Evolutionary conservation across 2,329 filamentous ascomycete species (phyloP), one percentile per base, ranked within the genome.

Genomic region (Clonostachys rosea): DNA sequence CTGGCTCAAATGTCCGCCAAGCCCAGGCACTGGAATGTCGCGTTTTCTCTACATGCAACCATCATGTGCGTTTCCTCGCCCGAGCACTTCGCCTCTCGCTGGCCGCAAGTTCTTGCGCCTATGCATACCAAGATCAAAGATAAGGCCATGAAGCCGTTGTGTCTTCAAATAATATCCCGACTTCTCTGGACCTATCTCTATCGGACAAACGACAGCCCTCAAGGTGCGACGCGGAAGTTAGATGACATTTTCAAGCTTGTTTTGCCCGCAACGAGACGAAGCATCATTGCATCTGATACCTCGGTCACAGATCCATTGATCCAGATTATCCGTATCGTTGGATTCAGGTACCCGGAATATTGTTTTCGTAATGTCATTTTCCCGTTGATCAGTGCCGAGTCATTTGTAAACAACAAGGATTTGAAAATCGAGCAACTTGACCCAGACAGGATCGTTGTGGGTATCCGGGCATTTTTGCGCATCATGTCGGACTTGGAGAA

Each of bases 391-490:
- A 96, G 95, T 61, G 90, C 91, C 2, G 92, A 96, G 45, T 73
- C 91, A n/a, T 94, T 96, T 61, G 76, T 80, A 30, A 81, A 84
- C 16, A 73, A 89, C 53, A 78, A 85, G 57, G 89, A 96, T 41
- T 70, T 94, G 40, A 91, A 83, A 60, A 87, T 96, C 30, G 94
- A 97, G 60, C 89, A 95, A 59, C 78, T 99, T 51, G 94, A 99
- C 52, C 94, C 95, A 1, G 95, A 99, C 61, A 87, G 89, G 57
- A 95, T 96, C 70, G 92, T 97, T n/a, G 88, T 99, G 56, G 94
- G 91, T 4, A 99, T 99, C 52, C 83, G 91, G 52, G 89, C 94
- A 4, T 99, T 97, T 62, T 75, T 99, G 30, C 89, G 87, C 34
- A 90, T 97, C 55, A 92, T 99, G 82, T 81, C 87, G 1, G 94